Conservation (phyloP, 2,329 filamentous ascomycete genomes). For the Ceratocystis destructans region DNA sequence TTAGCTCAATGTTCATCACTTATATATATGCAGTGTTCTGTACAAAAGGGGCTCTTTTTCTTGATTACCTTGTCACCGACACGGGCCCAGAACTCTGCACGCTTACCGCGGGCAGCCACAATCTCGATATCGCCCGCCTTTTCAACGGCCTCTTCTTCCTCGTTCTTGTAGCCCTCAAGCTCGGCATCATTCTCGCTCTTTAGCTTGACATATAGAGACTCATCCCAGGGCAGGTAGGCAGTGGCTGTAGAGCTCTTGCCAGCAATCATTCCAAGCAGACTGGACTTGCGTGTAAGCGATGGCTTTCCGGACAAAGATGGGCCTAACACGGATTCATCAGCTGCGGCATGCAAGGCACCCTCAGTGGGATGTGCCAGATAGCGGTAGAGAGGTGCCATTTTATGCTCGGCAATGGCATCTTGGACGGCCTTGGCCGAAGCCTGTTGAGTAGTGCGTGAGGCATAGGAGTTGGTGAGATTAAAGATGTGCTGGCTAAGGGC, state of each 20-base stretch:
- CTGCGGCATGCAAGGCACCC: slow-evolving; percentile 64
- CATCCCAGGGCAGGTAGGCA: slow-evolving; percentile 76
- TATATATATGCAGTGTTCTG: too few species aligned
- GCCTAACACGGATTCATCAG: slow-evolving; percentile 28
- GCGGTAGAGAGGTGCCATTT: slow-evolving; percentile 79
- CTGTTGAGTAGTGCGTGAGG: slow-evolving; percentile 52
- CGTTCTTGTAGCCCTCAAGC: slow-evolving; percentile 63
- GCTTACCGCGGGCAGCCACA: slow-evolving; percentile 80
- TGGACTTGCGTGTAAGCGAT: slow-evolving; percentile 51
- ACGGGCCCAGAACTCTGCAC: slow-evolving; percentile 89
- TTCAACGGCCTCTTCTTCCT: slow-evolving; percentile 87
- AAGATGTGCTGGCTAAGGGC: slow-evolving; percentile 76
- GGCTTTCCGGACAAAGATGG: slow-evolving; percentile 31
- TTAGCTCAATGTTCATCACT: background rate
- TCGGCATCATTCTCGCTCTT: slow-evolving; percentile 66
- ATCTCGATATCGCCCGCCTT: slow-evolving; percentile 94
- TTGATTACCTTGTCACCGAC: slow-evolving; percentile 78
- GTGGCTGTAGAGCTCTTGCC: slow-evolving; percentile 50
- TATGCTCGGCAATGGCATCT: slow-evolving; percentile 68
- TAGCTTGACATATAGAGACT: slow-evolving; percentile 66
- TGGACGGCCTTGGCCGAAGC: slow-evolving; percentile 58
- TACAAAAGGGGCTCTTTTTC: too few species aligned
- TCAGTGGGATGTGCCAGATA: slow-evolving; percentile 71
- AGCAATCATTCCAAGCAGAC: slow-evolving; percentile 62
- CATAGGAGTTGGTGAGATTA: slow-evolving; percentile 68